phyloP scores from a whole-genome alignment of 257 asterid species.

The Solanum piurae region DNA sequence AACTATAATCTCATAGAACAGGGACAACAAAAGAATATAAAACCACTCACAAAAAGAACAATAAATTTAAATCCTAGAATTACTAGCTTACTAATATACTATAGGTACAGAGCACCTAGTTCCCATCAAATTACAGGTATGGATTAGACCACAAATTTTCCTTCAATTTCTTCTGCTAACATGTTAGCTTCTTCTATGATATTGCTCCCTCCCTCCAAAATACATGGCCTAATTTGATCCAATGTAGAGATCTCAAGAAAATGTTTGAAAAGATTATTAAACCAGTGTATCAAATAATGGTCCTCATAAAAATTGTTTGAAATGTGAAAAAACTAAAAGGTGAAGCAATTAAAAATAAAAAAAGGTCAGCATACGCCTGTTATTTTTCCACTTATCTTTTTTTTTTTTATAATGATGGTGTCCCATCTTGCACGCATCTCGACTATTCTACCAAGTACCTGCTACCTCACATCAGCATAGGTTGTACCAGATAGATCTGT shows the following conservation, averaged over 20 bases:
- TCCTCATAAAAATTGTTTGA: neutral
- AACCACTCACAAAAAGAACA: neutral
- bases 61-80: neutral
- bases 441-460: neutral
- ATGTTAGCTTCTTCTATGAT: neutral
- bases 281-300: neutral
- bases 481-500: neutral
- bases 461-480: neutral
- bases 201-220: neutral
- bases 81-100: neutral
- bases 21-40: neutral
- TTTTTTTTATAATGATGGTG: neutral
- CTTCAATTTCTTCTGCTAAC: neutral
- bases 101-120: neutral
- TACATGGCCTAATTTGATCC: neutral
- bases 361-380: neutral
- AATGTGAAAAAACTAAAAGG: neutral
- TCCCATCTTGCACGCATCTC: neutral
- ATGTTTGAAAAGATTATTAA: neutral
- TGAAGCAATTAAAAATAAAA: neutral
- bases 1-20: neutral
- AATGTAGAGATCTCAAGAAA: neutral
- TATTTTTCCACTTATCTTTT: neutral
- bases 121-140: neutral
- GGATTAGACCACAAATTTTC: neutral